Conservation (phyloP, 2,329 filamentous ascomycete genomes). For the Fusarium concolor region DNA sequence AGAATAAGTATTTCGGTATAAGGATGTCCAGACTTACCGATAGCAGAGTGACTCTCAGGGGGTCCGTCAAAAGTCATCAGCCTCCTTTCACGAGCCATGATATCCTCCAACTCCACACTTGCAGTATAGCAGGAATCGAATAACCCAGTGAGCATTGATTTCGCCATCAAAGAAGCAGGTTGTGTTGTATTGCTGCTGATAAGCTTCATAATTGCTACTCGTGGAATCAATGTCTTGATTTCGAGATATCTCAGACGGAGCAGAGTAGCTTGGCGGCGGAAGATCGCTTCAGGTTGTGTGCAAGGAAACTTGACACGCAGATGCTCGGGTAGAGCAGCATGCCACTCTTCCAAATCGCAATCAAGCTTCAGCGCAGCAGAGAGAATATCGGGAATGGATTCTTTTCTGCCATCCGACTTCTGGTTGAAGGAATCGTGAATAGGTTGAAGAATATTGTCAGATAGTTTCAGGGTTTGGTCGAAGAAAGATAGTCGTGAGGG, state of each 20-base stretch:
- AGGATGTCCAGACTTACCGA: conserved; percentile 28
- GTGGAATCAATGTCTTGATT: conserved; percentile 37
- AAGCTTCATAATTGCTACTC: conserved; percentile 42
- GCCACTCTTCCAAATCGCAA: conserved; percentile 40
- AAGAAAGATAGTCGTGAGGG: conserved; percentile 43
- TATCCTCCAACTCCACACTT: conserved; percentile 42
- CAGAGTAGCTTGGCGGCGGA: conserved; percentile 42
- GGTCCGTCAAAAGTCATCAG: conserved; percentile 37
- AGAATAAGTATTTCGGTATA: neutral
- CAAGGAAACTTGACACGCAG: conserved; percentile 34
- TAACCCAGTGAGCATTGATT: conserved; percentile 34
- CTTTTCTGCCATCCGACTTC: neutral
- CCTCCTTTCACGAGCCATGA: conserved; percentile 38
- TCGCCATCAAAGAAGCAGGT: conserved; percentile 27
- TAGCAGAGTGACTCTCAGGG: conserved; percentile 36
- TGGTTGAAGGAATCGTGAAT: conserved; percentile 30
- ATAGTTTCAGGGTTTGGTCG: conserved; percentile 37
- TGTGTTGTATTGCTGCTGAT: conserved; percentile 10
- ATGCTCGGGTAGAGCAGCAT: conserved; percentile 36
- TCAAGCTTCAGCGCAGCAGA: conserved; percentile 36
- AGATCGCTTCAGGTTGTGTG: conserved; percentile 31
- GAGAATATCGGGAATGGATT: conserved; percentile 23
- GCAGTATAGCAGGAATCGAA: conserved; percentile 40
- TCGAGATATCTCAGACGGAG: conserved; percentile 44
- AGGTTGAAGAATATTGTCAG: conserved; percentile 36